Base-by-base conservation (phyloP, 2,329 filamentous ascomycete species). In the Alternaria brassicae region DNA sequence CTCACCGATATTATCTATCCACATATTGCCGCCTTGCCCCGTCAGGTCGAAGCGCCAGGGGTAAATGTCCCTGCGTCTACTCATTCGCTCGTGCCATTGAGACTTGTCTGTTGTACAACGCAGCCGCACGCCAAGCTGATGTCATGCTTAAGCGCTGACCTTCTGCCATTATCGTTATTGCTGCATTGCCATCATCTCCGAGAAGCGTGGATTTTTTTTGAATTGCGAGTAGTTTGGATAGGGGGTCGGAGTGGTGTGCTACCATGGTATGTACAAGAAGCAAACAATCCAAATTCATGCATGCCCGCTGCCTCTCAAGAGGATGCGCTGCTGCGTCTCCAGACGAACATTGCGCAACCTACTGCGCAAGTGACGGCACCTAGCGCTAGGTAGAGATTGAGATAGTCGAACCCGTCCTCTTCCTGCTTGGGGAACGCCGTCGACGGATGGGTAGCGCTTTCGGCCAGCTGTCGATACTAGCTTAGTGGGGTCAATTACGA, bases 381-480 rank as follows among this genome's bases (percentile, higher is more conserved):
- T 4, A 96, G 81, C 2, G 92, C 92, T 71, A 98, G 87, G 71
- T 96, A 97, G 72, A 97, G 82, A 62, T 91, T 89, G 62, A 93
- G 92, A 69, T 91, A 87, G 77, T 97, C 94, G 4, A 90, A 88
- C 4, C 56, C 62, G 53, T 95, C 92, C 70, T 97, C 93, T 64
- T 97, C 92, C 53, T 86, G 91, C 78, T 93, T 95, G 0, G 95
- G 94, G 71, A 96, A 97, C 0, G 90, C 94, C 0, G 88, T 91
- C 68, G 89, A 93, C 0, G 95, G 95, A 72, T 93, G 93, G 42
- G 93, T 95, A 6, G 94, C 94, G 39, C 92, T 91, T 79, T 98
- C 95, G 6, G 95, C 95, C 56, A 98, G 86, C 78, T 81, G 53
- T n/a, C 28, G 37, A 52, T 21, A 61, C 72, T 65, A 76, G 70